Evolutionary conservation across 78 protist genomes (phyloP).

Genomic region (Paulinella micropora): DNA sequence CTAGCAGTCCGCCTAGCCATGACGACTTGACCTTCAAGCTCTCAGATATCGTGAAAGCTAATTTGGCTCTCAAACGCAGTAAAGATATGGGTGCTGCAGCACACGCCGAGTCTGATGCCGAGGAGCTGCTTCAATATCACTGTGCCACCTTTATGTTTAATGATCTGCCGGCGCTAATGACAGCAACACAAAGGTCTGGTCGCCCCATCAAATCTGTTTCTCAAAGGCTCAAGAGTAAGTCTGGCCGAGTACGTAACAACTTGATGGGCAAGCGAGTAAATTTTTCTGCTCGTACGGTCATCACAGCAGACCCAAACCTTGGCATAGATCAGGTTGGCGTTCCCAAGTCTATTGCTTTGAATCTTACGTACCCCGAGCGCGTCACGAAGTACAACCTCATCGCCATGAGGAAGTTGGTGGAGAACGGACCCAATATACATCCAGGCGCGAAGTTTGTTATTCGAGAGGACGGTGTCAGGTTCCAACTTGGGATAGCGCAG

Average conservation of each 20-base stretch:
- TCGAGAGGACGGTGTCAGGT: constrained; percentile 64
- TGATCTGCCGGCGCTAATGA: constrained; percentile 61
- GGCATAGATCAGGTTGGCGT: constrained; percentile 92
- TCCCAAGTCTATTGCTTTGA: constrained; percentile 87
- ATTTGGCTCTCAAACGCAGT: constrained; percentile 37
- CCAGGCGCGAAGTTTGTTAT: constrained; percentile 63
- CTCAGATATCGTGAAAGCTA: constrained; percentile 64
- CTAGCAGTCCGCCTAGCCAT: constrained; percentile 8
- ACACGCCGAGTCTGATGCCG: neutral
- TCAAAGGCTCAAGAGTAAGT: constrained; percentile 96
- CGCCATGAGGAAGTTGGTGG: constrained; percentile 34
- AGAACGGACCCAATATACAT: constrained; percentile 64
- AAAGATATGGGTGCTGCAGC: constrained; percentile 39
- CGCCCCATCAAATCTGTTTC: constrained; percentile 86
- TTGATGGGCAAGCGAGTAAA: constrained; percentile 99
- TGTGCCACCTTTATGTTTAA: constrained; percentile 80
- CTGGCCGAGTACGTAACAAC: constrained; percentile 94
- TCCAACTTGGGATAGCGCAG: too few relatives aligned
- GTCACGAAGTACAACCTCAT: constrained; percentile 84
- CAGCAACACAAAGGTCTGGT: constrained; percentile 58
- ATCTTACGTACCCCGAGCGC: constrained; percentile 87
- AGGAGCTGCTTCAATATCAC: constrained; percentile 53
- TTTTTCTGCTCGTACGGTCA: constrained; percentile 97
- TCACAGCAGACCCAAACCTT: constrained; percentile 93
- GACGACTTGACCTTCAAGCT: constrained; percentile 76